phyloP scores from a whole-genome alignment of 306 rosid genomes.

The Cicer chorassanicum region DNA sequence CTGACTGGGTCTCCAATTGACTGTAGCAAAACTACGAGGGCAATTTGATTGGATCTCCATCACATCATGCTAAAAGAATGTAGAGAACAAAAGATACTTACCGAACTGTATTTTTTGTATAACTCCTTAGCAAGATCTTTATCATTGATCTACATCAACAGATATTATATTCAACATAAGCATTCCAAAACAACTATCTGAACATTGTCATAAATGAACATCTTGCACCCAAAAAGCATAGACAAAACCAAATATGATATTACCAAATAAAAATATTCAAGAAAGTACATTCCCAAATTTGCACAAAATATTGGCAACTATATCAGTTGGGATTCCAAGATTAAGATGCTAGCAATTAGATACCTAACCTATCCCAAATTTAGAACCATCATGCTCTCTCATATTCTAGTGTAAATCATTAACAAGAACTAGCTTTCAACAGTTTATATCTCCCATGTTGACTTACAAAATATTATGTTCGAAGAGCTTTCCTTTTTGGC shows the following conservation, averaged over 20 bases:
- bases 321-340: neutral
- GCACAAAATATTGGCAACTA: neutral
- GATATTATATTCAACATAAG: slow-evolving; percentile 45
- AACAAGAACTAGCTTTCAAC: slow-evolving; percentile 11
- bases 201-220: slow-evolving; percentile 25
- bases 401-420: slow-evolving; percentile 20
- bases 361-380: slow-evolving; percentile 21
- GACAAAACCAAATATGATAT: slow-evolving; percentile 24
- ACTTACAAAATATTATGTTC: neutral
- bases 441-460: neutral
- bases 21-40: no score
- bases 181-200: slow-evolving; percentile 13
- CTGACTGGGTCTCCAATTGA: no score
- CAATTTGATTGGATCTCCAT: neutral
- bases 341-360: slow-evolving; percentile 4
- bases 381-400: slow-evolving; percentile 30
- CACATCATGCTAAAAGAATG: slow-evolving; percentile 31
- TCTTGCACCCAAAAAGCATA: slow-evolving; percentile 3
- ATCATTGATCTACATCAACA: slow-evolving; percentile 75
- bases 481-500: slow-evolving; percentile 18
- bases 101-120: slow-evolving; percentile 92
- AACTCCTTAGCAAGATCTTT: slow-evolving; percentile 88
- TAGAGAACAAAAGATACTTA: slow-evolving; percentile 54
- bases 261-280: neutral
- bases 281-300: slow-evolving; percentile 27